Conservation (phyloP, 176 grass and related monocot species). For the Poa pratensis region DNA sequence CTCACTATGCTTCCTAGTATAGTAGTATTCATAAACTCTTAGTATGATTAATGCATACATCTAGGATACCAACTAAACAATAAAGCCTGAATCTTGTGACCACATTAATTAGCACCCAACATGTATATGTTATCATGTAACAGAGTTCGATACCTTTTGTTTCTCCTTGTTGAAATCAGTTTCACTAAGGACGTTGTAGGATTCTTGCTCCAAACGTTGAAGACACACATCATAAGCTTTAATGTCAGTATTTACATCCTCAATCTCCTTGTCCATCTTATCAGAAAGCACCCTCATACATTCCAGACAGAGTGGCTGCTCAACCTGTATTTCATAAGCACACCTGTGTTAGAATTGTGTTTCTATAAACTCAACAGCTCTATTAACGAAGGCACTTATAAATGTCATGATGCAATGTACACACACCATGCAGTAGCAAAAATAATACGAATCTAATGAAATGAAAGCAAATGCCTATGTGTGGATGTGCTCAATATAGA, state of each 20-base stretch:
- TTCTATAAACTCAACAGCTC: neutral
- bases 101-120: neutral
- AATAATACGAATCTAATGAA: neutral
- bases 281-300: conserved; percentile 93
- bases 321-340: conserved; percentile 62
- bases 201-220: conserved; percentile 69
- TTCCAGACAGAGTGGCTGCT: conserved; percentile 94
- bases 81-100: conserved; percentile 8
- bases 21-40: neutral
- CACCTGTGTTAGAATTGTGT: conserved; percentile 7
- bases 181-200: conserved; percentile 73
- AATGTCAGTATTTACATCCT: conserved; percentile 84
- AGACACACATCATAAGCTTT: conserved; percentile 91
- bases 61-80: neutral
- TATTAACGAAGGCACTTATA: neutral
- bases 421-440: neutral
- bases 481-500: neutral
- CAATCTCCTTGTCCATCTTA: conserved; percentile 95
- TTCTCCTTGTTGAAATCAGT: conserved; percentile 82
- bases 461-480: neutral
- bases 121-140: conserved; percentile 14
- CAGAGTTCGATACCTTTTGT: conserved; percentile 62
- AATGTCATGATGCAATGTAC: neutral
- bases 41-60: neutral
- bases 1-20: neutral